Evolutionary conservation across 1,284 basidiomycete genomes (phyloP).

Genomic region (Xerocomus nothofagi): DNA sequence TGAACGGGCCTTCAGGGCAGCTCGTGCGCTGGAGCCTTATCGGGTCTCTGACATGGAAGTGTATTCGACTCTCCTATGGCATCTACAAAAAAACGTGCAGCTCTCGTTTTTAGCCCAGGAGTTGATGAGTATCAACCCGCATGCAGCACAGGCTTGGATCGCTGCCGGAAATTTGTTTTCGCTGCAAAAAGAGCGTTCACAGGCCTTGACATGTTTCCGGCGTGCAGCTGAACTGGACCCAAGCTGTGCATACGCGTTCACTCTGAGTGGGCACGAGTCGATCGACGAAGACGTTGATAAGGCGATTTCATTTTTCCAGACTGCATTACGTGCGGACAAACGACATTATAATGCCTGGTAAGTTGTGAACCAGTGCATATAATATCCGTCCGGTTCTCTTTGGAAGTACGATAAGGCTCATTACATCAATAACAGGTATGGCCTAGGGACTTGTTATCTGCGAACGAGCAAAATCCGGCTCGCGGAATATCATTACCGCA

Average conservation of each 20-base stretch:
- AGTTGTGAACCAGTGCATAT: constrained; percentile 29
- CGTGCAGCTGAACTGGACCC: constrained; percentile 85
- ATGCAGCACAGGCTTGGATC: constrained; percentile 90
- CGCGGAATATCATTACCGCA: constrained; percentile 93
- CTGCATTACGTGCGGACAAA: constrained; percentile 81
- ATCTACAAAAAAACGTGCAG: constrained; percentile 76
- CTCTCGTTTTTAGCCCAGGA: constrained; percentile 91
- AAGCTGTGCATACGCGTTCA: constrained; percentile 88
- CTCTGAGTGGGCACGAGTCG: constrained; percentile 91
- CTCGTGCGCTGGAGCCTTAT: constrained; percentile 81
- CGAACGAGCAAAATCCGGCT: constrained; percentile 86
- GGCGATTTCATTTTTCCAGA: constrained; percentile 87
- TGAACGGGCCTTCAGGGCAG: constrained; percentile 80
- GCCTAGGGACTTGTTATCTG: constrained; percentile 92
- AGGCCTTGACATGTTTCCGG: constrained; percentile 89
- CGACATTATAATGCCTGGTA: constrained; percentile 97
- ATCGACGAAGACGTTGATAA: constrained; percentile 91
- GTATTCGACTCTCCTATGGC: constrained; percentile 93
- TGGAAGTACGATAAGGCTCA: constrained; percentile 24
- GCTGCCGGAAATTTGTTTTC: constrained; percentile 93
- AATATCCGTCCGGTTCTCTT: background rate
- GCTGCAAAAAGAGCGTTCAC: constrained; percentile 84
- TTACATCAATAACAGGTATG: constrained; percentile 68
- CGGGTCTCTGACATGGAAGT: constrained; percentile 89
- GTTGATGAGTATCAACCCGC: constrained; percentile 77